A percentile compares a stretch with the other conserved stretches of the same genome.
Conservation (phyloP, 352 stramenopile species). For the Phytophthora multivora region DNA sequence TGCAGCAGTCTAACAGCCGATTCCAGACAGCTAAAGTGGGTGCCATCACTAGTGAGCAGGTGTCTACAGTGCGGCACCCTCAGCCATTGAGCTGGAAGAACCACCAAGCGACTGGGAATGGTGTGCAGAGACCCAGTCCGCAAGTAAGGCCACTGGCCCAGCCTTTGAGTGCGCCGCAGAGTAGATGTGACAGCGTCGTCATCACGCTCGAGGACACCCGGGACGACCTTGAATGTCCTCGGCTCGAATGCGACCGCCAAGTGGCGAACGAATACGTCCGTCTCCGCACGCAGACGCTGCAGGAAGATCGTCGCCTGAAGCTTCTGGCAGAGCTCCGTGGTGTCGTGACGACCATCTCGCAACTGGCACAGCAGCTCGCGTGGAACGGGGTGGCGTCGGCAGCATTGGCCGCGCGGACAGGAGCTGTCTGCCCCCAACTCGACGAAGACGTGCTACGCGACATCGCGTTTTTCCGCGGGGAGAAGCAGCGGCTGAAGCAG, state of each 20-base stretch:
- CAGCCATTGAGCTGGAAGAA: constrained; percentile 6
- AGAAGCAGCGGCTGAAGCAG: constrained; percentile 45
- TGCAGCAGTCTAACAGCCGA: neutral
- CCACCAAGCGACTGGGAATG: constrained; percentile 5
- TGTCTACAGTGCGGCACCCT: neutral
- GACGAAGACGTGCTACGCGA: constrained; percentile 44
- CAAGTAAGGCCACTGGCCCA: constrained; percentile 1
- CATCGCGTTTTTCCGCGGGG: constrained; percentile 51
- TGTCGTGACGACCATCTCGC: constrained; percentile 43
- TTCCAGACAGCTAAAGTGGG: constrained; percentile 12
- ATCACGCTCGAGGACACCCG: constrained; percentile 28
- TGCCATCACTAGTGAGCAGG: constrained; percentile 11
- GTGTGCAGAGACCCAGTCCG: neutral
- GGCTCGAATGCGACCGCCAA: constrained; percentile 26
- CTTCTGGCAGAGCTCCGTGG: constrained; percentile 43
- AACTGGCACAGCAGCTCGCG: constrained; percentile 40
- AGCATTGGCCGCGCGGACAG: constrained; percentile 26
- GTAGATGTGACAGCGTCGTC: constrained; percentile 6
- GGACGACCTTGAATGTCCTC: constrained; percentile 9
- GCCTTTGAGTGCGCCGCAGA: neutral
- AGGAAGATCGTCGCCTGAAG: constrained; percentile 41
- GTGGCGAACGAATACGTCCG: constrained; percentile 37
- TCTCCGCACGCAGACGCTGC: constrained; percentile 31
- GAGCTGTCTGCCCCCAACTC: constrained; percentile 14
- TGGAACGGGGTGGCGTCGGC: constrained; percentile 43